phyloP scores from a whole-genome alignment of 2,329 filamentous ascomycete genomes.

The Dothidotthia symphoricarpi region DNA sequence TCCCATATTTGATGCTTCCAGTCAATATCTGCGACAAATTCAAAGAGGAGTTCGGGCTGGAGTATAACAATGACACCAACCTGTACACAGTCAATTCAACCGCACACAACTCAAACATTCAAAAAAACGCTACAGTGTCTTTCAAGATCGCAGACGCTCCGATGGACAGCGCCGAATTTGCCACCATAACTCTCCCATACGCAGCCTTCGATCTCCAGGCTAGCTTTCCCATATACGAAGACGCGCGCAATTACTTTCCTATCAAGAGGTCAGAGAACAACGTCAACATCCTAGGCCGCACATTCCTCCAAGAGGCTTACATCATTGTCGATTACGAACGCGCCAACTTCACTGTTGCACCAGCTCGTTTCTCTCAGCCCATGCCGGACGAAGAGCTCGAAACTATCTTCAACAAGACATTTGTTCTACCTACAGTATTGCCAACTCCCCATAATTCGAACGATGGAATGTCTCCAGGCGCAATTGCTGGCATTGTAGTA shows the following conservation, averaged over 20 bases:
- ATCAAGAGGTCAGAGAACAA: slow-evolving; percentile 29
- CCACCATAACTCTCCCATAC: slow-evolving; percentile 31
- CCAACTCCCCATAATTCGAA: slow-evolving; percentile 3
- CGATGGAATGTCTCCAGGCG: slow-evolving; percentile 24
- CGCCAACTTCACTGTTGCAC: slow-evolving; percentile 35
- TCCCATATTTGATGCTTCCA: slow-evolving; percentile 37
- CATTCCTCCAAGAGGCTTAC: slow-evolving; percentile 42
- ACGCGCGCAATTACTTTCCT: slow-evolving; percentile 30
- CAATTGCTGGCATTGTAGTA: slow-evolving; percentile 37
- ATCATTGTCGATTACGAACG: slow-evolving; percentile 40
- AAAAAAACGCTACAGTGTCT: slow-evolving; percentile 25
- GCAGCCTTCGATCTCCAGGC: slow-evolving; percentile 26
- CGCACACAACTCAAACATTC: slow-evolving; percentile 20
- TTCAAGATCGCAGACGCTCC: slow-evolving; percentile 25
- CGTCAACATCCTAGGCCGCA: slow-evolving; percentile 31
- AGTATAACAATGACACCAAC: slow-evolving; percentile 29
- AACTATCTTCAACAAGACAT: slow-evolving; percentile 25
- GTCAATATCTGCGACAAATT: slow-evolving; percentile 40
- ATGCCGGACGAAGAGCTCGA: slow-evolving; percentile 21
- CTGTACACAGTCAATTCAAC: slow-evolving; percentile 39
- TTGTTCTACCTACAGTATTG: slow-evolving; percentile 1
- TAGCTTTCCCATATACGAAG: slow-evolving; percentile 8
- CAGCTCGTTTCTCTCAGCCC: slow-evolving; percentile 21
- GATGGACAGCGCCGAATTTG: slow-evolving; percentile 6
- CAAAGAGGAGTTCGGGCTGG: slow-evolving; percentile 35